Base-by-base conservation (phyloP, 2,329 filamentous ascomycete genomes). In the Clarireedia sp. region DNA sequence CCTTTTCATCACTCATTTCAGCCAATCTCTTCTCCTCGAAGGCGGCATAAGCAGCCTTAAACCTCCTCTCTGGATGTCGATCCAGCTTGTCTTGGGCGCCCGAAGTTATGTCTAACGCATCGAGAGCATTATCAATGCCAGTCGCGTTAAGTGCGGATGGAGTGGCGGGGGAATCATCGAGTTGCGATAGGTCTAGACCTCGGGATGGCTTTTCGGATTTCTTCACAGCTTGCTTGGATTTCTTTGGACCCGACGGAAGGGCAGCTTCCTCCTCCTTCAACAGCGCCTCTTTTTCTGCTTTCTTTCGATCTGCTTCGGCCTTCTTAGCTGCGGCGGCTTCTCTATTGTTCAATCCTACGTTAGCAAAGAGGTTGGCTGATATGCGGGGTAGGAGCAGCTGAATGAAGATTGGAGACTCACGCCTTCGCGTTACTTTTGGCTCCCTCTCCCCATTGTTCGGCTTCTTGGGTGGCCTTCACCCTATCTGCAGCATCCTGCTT, bases 51-150 rank as follows among this genome's bases (percentile, higher is more conserved):
- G 92, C 92, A 6, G 91, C 90, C 71, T 90, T 89, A 75, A 86
- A 94, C 51, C 94, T 78, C 57, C 89, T 78, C 76, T 96, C 90
- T 0, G 94, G 91, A 69, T 97, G 91, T 52, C 84, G 80, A 69
- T 99, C 94, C 57, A 99, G 72, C 75, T 94, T 90, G 57, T 80
- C 73, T 19, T 79, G 77, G n/a, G 75, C 70, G 41, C 75, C 72
- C 24, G 71, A 72, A 16, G 79, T 77, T 51, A 96, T 72, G 2
- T 82, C 83, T 26, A 97, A 80, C 3, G 90, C 90, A 66, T 96
- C 91, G 49, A 97, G 81, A 0, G 90, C 90, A 66, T 96, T 92
- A 70, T 97, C 91, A 71, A 99, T 96, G 66, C 90, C 90, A 0
- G 86, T 80, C 3, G 90, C 91, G 70, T 86, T 91, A 65, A 96